Conservation (phyloP, 768 basidiomycete genomes). For the Boletellus sp. region DNA sequence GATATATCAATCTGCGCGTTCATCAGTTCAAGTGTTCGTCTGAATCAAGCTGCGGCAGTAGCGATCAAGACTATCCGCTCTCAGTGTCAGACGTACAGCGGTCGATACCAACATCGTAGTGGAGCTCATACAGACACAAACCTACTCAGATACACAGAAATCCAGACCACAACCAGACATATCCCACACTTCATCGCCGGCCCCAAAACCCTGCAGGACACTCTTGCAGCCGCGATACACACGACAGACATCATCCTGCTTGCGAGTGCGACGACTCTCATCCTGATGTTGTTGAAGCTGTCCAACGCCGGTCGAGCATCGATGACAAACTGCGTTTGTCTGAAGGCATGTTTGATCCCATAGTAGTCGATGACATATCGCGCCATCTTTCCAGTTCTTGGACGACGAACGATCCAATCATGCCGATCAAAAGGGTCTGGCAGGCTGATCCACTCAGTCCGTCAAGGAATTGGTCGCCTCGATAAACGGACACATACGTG, state of each 20-base stretch:
- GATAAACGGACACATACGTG: neutral
- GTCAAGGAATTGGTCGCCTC: neutral
- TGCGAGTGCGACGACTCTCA: slow-evolving; percentile 2
- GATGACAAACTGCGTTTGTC: slow-evolving; percentile 2
- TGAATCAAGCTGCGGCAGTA: too few relatives aligned
- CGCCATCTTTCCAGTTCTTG: neutral
- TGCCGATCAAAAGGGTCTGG: slow-evolving; percentile 14
- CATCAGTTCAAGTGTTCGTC: too few relatives aligned
- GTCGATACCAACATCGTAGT: too few relatives aligned
- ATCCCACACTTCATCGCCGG: neutral
- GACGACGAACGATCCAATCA: slow-evolving; percentile 13
- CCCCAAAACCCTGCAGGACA: too few relatives aligned
- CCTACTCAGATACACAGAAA: neutral
- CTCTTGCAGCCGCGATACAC: too few relatives aligned
- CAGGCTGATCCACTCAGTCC: neutral
- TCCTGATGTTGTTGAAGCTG: slow-evolving; percentile 5
- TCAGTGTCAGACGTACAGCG: too few relatives aligned
- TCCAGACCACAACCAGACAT: slow-evolving; percentile 1
- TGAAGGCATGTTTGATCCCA: slow-evolving; percentile 4
- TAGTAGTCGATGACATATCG: slow-evolving; percentile 16
- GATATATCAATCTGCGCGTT: too few relatives aligned
- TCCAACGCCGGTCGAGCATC: slow-evolving; percentile 9
- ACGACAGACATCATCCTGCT: neutral
- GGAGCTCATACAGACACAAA: neutral
- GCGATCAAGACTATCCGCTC: too few relatives aligned